Evolutionary conservation across 805 yeast genomes (phyloP), one percentile per base, ranked within the genome.

Genomic region (Starmera quercuum): DNA sequence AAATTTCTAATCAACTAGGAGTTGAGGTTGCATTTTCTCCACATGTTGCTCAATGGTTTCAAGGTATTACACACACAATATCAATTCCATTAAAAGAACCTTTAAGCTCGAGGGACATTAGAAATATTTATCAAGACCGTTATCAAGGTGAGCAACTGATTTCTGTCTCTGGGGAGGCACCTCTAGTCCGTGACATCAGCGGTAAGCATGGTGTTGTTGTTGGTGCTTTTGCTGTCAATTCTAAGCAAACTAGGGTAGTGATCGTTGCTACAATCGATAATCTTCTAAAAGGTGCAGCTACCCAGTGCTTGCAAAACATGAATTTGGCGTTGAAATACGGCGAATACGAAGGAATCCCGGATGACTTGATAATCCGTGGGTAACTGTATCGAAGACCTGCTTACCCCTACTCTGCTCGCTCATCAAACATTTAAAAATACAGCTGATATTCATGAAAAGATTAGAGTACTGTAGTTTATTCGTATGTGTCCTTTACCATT

Each of bases 31-130:
- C 95, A 4, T 92, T 92, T 59, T 76, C 83, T 44, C 98, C 99
- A 15, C 99, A 92, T 53, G 99, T 92, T 39, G 98, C 97, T 3
- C 94, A 83, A 58, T 92, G 98, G 98, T 92, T 92, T 77, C 97
- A 94, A 64, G 99, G 99, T 48, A 92, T 92, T 46, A 72, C 95
- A 2, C 83, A 83, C 51, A 90, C 99, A 15, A 80, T 92, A 35
- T 78, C 86, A 27, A 83, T 92, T 39, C 98, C 98, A 33, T 73
- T 92, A 52, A 79, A 74, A 49, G 66, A 72, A 41, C 65, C 69
- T 26, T 63, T 88, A 44, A 74, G 90, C 7, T 71, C 92, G 9
- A 76, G 95, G 56, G 95, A 86, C 37, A 72, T 87, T 44, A 75
- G 95, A 62, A 74, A 80, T 56, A 61, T 90, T 40, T 92, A 83